A percentile compares a stretch with the other conserved stretches of the same genome.
These are phyloP conservation scores for Aspergillus coremiiformis DNA, from an alignment of 495 filamentous ascomycete species.

Conservation along the genomic window DNA sequence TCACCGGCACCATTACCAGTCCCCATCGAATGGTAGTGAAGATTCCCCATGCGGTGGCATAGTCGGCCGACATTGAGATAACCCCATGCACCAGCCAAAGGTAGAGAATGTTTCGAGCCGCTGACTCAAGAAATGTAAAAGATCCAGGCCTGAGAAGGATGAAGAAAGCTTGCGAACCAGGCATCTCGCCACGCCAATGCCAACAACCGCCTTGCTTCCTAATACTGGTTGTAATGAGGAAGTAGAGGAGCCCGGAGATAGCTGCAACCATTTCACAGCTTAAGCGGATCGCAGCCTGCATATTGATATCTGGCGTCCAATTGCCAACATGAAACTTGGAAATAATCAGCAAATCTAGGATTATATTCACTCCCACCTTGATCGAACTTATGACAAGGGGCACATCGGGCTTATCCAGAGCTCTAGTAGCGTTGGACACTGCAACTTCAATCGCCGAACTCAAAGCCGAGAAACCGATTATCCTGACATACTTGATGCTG, in stretches of 20 bases:
- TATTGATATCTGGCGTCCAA: constrained; percentile 49
- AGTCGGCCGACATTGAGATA: constrained; percentile 52
- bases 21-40: constrained; percentile 79
- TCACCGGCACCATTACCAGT: constrained; percentile 67
- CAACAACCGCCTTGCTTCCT: background rate
- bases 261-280: constrained; percentile 54
- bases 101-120: constrained; percentile 61
- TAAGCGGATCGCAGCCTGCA: constrained; percentile 57
- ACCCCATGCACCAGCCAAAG: constrained; percentile 65
- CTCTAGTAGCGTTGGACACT: constrained; percentile 53
- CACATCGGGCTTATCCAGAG: constrained; percentile 66
- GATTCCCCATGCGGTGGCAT: constrained; percentile 67
- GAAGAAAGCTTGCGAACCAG: constrained; percentile 37
- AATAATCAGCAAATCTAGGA: constrained; percentile 62
- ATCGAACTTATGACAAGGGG: constrained; percentile 59
- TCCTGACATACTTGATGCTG: constrained; percentile 58
- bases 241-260: constrained; percentile 52
- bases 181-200: constrained; percentile 5
- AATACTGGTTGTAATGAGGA: constrained; percentile 34
- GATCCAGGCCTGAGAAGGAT: constrained; percentile 48
- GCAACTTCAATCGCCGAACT: constrained; percentile 58
- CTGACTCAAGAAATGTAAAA: constrained; percentile 56
- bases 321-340: constrained; percentile 57
- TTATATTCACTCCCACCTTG: constrained; percentile 60
- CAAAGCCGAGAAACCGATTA: constrained; percentile 53